These are phyloP conservation scores for Datura wrightii DNA, from an alignment of 257 asterid species.

Conservation along the genomic window DNA sequence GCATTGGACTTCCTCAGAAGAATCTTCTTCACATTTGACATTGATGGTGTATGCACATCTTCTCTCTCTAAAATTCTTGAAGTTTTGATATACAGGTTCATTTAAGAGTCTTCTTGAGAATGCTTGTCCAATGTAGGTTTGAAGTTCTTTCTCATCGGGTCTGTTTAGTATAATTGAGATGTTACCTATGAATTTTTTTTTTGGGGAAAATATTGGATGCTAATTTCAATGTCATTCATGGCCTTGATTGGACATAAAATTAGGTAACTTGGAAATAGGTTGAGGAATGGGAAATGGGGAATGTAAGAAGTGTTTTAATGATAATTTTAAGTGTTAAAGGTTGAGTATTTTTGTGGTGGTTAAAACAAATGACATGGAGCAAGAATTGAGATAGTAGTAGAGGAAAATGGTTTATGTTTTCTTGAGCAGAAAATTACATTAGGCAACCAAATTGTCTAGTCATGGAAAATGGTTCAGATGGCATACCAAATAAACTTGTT, in stretches of 20 bases:
- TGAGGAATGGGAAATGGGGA: conserved; percentile 15
- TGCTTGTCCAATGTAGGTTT: conserved; percentile 9
- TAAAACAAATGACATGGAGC: conserved; percentile 1
- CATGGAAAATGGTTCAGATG: not conserved
- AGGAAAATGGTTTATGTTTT: conserved; percentile 11
- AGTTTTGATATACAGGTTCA: conserved; percentile 8
- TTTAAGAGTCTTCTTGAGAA: conserved; percentile 11
- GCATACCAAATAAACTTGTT: not conserved
- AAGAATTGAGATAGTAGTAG: not conserved
- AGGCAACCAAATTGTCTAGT: not conserved
- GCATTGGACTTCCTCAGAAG: conserved; percentile 83
- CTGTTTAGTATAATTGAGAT: not conserved
- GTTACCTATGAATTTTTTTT: not conserved
- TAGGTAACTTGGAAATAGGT: not conserved
- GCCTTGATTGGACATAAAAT: conserved; percentile 24
- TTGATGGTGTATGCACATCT: conserved; percentile 70
- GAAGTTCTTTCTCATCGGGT: not conserved
- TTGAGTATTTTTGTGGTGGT: not conserved
- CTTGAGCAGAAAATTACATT: not conserved
- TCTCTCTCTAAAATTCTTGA: conserved; percentile 27
- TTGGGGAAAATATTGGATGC: not conserved
- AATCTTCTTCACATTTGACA: conserved; percentile 74
- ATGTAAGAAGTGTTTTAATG: not conserved
- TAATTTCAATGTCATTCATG: not conserved
- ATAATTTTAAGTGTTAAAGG: not conserved